Percentiles rank a stretch among this genome's conserved stretches.
These are phyloP conservation scores for Naganishia albida DNA, from an alignment of 1,284 basidiomycete species.

Conservation along the genomic window DNA sequence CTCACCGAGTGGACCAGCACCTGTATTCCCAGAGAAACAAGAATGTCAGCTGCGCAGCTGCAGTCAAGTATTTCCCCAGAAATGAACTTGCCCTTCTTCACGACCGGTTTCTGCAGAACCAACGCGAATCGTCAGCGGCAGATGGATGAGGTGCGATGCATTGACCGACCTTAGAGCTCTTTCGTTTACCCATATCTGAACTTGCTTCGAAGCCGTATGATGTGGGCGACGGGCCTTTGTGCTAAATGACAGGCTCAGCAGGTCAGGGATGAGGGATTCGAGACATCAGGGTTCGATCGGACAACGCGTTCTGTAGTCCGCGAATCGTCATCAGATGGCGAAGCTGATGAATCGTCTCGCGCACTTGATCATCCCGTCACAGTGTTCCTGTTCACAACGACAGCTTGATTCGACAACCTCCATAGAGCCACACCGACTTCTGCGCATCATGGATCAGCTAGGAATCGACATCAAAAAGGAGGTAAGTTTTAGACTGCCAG, in stretches of 20 bases:
- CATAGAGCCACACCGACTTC: background rate
- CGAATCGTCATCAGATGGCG: slow-evolving; percentile 10
- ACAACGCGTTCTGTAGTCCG: background rate
- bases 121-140: background rate
- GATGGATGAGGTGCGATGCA: background rate
- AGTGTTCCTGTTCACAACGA: background rate
- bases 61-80: slow-evolving; percentile 35
- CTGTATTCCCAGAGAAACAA: background rate
- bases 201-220: background rate
- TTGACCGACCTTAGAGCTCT: slow-evolving; percentile 44
- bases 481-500: slow-evolving; percentile 57
- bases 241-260: too few species aligned
- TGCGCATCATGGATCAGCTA: slow-evolving; percentile 56
- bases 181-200: slow-evolving; percentile 50
- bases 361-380: background rate
- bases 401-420: background rate
- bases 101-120: slow-evolving; percentile 39
- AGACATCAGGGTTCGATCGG: too few species aligned
- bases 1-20: slow-evolving; percentile 21
- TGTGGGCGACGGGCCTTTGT: too few species aligned
- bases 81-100: slow-evolving; percentile 44
- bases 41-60: background rate
- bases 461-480: slow-evolving; percentile 79
- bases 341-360: slow-evolving; percentile 28
- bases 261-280: too few species aligned